Percentiles rank a stretch among this genome's conserved stretches.
Evolutionary conservation across 805 yeast species (phyloP).

Genomic region (Vanderwaltozyma tropicalis): DNA sequence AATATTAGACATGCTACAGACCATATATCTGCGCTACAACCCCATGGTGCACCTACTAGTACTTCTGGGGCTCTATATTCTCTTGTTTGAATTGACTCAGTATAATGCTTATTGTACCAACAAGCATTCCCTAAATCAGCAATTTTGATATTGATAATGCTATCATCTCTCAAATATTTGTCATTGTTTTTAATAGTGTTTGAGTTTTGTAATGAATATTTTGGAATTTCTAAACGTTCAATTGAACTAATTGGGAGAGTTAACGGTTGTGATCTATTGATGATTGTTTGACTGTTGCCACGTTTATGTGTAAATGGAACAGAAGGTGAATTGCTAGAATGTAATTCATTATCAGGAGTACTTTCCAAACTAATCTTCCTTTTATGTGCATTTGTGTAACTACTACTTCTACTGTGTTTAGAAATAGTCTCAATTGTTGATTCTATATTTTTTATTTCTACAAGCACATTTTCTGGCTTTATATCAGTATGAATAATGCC

Average conservation of each 20-base stretch:
- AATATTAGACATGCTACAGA: slow-evolving; percentile 82
- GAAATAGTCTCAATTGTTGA: slow-evolving; percentile 56
- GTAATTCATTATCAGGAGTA: too few relatives aligned
- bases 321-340: too few relatives aligned
- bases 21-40: slow-evolving; percentile 93
- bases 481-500: slow-evolving; percentile 61
- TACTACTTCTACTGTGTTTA: slow-evolving; percentile 27
- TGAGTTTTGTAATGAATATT: not conserved
- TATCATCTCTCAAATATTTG: not conserved
- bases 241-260: slow-evolving; percentile 38
- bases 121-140: slow-evolving; percentile 94
- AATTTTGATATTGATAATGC: slow-evolving; percentile 62
- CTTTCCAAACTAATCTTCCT: too few relatives aligned
- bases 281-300: slow-evolving; percentile 54
- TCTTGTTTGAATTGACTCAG: slow-evolving; percentile 83
- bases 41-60: slow-evolving; percentile 79
- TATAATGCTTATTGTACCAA: slow-evolving; percentile 67
- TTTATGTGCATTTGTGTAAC: slow-evolving; percentile 23
- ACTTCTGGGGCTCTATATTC: slow-evolving; percentile 91
- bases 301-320: not conserved
- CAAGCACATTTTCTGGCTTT: slow-evolving; percentile 59
- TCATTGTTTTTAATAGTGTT: not conserved
- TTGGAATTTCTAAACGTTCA: slow-evolving; percentile 30
- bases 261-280: slow-evolving; percentile 86
- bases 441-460: slow-evolving; percentile 68